phyloP scores from a whole-genome alignment of 1,139 yeast genomes.

The Geotrichum candidum region DNA sequence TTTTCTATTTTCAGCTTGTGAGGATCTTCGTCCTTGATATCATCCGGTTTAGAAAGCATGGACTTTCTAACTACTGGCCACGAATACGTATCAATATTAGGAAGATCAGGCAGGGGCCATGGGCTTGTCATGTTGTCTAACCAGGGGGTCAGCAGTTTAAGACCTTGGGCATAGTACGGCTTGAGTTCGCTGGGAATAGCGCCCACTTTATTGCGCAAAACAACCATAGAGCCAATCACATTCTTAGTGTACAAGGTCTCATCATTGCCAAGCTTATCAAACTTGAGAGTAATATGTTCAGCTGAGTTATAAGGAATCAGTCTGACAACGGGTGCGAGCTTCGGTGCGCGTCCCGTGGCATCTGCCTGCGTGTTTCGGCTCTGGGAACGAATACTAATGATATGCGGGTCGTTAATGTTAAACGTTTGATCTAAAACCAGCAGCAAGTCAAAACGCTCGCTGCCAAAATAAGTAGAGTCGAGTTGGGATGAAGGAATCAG shows the following conservation, averaged over 20 bases:
- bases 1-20: not conserved
- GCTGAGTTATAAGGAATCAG: slow-evolving; percentile 73
- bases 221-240: slow-evolving; percentile 77
- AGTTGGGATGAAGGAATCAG: slow-evolving; percentile 32
- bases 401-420: slow-evolving; percentile 39
- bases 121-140: slow-evolving; percentile 37
- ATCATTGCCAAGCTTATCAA: slow-evolving; percentile 16
- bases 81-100: slow-evolving; percentile 55
- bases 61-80: slow-evolving; percentile 75
- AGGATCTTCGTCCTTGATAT: not conserved
- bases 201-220: slow-evolving; percentile 79
- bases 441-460: slow-evolving; percentile 49
- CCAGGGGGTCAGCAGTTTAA: slow-evolving; percentile 60
- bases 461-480: slow-evolving; percentile 26
- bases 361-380: slow-evolving; percentile 21
- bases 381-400: slow-evolving; percentile 33
- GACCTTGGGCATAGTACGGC: slow-evolving; percentile 65
- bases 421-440: slow-evolving; percentile 70
- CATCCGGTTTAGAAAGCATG: slow-evolving; percentile 63
- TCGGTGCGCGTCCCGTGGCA: slow-evolving; percentile 19
- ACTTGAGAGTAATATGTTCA: slow-evolving; percentile 49
- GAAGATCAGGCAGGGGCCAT: slow-evolving; percentile 81
- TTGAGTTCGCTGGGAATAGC: slow-evolving; percentile 71
- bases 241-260: slow-evolving; percentile 43
- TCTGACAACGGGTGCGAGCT: slow-evolving; percentile 52